Evolutionary conservation across 202 grass and related monocot genomes (phyloP), one percentile per base, ranked within the genome.

Genomic region (Panicum hallii): DNA sequence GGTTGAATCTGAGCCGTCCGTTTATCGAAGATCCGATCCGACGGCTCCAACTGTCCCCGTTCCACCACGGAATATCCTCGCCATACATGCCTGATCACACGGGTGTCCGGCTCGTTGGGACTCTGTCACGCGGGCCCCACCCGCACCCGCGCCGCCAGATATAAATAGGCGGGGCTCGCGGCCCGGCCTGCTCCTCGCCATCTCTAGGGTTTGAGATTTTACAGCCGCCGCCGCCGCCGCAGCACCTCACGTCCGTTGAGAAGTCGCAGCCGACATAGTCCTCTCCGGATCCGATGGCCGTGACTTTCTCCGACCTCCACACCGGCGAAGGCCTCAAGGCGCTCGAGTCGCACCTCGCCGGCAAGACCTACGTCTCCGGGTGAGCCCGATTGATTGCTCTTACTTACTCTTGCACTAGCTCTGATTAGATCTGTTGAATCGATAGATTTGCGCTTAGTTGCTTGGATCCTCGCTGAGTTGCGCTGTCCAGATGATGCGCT

Each of bases 351-450:
- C 76, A 80, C 75, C 96, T 98, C 46, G 75, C 85, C 4, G 91
- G 91, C 64, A 98, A 98, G 88, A 88, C 81, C 67, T 95, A 87
- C 82, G 83, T 98, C 57, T 92, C 93, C 22, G 91, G 91, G 96
- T 95, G 79, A 90, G 74, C 8, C 6, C 26, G 22, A 41, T 48
- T 53, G 0, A 56, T 12, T 40, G 17, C 34, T 75, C 0, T 22
- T 38, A 4, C 36, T 12, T n/a, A 43, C 62, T 5, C 48, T 66
- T 5, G 13, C n/a, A 6, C 5, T n/a, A 40, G 15, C 15, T 53
- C 1, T 14, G 9, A 12, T 43, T 70, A 79, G 67, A 85, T 80
- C 84, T 83, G 64, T 58, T 20, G 1, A 26, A 43, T 9, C 5
- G 46, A 41, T 11, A 8, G 44, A 7, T 71, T 34, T 41, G 14